Percentiles rank a stretch among this genome's conserved stretches.
Conservation (phyloP, 441 rosid species). For the Aquilaria agallochum region DNA sequence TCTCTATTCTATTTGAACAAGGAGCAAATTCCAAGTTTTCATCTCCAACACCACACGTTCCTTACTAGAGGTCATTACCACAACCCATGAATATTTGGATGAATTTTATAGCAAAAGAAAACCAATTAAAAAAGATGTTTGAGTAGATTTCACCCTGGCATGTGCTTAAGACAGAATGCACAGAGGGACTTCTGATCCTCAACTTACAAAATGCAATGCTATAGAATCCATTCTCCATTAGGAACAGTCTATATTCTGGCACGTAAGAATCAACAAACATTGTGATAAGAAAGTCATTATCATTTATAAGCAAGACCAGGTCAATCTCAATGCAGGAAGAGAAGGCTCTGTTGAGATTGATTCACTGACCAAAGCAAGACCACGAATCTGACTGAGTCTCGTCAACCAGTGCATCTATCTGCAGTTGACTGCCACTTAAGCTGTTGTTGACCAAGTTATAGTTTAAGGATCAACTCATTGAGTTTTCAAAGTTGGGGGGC, state of each 20-base stretch:
- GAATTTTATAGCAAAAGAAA: constrained; percentile 73
- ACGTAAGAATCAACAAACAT: constrained; percentile 68
- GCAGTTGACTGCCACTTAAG: constrained; percentile 78
- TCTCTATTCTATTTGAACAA: constrained; percentile 47
- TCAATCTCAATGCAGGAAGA: constrained; percentile 84
- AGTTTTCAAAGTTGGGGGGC: too few species aligned
- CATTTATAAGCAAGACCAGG: constrained; percentile 73
- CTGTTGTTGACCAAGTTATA: too few species aligned
- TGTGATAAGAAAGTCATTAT: constrained; percentile 40
- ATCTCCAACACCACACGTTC: constrained; percentile 87
- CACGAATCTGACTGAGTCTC: constrained; percentile 91
- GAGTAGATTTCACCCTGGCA: constrained; percentile 63
- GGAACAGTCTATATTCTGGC: constrained; percentile 82
- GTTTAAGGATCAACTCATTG: too few species aligned
- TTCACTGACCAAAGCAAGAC: constrained; percentile 94
- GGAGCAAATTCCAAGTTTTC: constrained; percentile 84
- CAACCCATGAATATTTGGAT: constrained; percentile 87
- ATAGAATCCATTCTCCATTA: constrained; percentile 79
- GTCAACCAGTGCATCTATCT: constrained; percentile 91
- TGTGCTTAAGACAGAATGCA: constrained; percentile 81
- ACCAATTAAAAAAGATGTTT: constrained; percentile 51
- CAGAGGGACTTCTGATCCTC: constrained; percentile 66
- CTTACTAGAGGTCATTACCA: constrained; percentile 53
- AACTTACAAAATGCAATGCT: constrained; percentile 89
- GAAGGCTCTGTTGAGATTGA: constrained; percentile 40